Percentiles rank a stretch among this genome's conserved stretches.
These are phyloP conservation scores for Lepidium campestre DNA, from an alignment of 441 rosid genomes.

Conservation along the genomic window DNA sequence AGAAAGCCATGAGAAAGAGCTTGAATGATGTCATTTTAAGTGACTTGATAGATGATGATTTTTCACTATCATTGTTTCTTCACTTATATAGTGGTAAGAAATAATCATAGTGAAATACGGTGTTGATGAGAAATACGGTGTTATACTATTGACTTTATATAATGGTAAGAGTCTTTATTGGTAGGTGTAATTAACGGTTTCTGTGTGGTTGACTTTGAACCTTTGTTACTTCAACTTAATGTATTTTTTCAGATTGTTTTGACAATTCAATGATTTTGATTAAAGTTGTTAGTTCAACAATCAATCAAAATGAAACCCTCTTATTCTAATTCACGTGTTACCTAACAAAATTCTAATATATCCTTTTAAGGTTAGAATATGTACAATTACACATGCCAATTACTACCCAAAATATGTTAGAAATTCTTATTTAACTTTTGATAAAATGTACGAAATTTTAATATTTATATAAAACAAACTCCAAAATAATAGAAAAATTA, in stretches of 20 bases:
- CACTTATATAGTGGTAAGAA: no score
- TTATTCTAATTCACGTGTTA: not conserved
- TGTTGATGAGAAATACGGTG: not conserved
- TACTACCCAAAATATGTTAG: not conserved
- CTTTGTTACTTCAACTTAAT: slow-evolving; percentile 20
- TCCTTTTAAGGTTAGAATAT: not conserved
- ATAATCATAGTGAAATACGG: no score
- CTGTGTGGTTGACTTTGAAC: slow-evolving; percentile 1
- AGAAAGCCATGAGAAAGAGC: slow-evolving; percentile 16
- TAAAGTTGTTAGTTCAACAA: slow-evolving; percentile 24
- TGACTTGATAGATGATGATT: not conserved
- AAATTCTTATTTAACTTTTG: not conserved
- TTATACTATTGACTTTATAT: slow-evolving; percentile 18
- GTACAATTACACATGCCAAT: not conserved
- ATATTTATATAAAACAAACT: not conserved
- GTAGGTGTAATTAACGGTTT: slow-evolving; percentile 6
- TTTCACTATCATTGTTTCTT: no score
- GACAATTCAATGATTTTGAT: not conserved
- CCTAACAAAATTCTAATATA: not conserved
- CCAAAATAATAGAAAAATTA: not conserved
- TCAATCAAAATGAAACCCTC: not conserved
- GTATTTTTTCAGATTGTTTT: not conserved
- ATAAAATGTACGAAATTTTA: not conserved
- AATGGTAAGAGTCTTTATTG: slow-evolving; percentile 1
- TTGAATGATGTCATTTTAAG: slow-evolving; percentile 19